Evolutionary conservation across 2,329 filamentous ascomycete species (phyloP).

Genomic region (Neofusicoccum parvum): DNA sequence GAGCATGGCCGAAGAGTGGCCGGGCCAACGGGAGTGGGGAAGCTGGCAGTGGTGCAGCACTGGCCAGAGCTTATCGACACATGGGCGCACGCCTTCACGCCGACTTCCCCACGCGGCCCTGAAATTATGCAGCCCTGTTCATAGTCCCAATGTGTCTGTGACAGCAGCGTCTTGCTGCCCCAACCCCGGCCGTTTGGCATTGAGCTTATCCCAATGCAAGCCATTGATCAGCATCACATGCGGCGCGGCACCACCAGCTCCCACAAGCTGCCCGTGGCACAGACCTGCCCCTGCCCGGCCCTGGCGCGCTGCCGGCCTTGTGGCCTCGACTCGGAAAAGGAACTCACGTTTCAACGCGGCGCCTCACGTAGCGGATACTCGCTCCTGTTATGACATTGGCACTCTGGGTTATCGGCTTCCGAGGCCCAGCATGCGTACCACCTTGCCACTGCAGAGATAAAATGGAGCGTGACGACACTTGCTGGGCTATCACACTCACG

Average conservation of each 20-base stretch:
- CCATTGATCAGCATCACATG: constrained; percentile 4
- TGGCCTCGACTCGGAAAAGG: neutral
- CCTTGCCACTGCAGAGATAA: neutral
- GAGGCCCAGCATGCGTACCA: neutral
- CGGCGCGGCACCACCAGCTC: neutral
- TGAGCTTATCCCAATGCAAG: neutral
- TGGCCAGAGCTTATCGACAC: constrained; percentile 17
- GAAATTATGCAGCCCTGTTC: neutral
- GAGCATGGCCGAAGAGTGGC: neutral
- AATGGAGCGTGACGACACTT: neutral
- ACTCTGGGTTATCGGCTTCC: neutral
- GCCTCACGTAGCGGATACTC: neutral
- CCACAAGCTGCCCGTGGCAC: neutral
- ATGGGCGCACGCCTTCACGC: neutral
- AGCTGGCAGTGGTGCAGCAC: constrained; percentile 1
- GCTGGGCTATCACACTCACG: neutral
- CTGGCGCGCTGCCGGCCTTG: neutral
- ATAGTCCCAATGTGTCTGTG: neutral
- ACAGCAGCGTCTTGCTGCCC: neutral
- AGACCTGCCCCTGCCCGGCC: neutral
- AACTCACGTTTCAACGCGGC: constrained; percentile 7
- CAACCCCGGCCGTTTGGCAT: neutral
- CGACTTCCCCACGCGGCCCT: neutral
- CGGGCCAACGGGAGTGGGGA: constrained; percentile 3
- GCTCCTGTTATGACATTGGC: constrained; percentile 1